phyloP scores from a whole-genome alignment of 768 basidiomycete species.

The Tricholoma terreum region DNA sequence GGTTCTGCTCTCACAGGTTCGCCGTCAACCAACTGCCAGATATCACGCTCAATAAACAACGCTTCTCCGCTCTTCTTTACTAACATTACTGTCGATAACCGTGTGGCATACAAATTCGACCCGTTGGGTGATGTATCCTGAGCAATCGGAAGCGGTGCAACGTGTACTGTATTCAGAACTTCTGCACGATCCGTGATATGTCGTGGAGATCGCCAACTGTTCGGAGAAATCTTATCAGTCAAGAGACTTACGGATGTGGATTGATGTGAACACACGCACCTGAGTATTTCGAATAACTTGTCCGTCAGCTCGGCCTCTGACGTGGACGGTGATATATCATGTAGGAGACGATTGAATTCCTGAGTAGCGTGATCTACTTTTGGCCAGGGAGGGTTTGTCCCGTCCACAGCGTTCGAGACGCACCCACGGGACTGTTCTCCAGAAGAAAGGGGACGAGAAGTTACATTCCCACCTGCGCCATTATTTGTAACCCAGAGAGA shows the following conservation, averaged over 20 bases:
- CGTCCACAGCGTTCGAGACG: conserved; percentile 76
- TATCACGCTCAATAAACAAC: conserved; percentile 69
- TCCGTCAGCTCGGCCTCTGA: conserved; percentile 54
- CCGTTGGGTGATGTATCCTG: conserved; percentile 22
- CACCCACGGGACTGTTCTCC: conserved; percentile 53
- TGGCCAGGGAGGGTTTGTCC: conserved; percentile 62
- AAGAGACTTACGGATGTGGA: conserved; percentile 19
- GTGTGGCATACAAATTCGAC: conserved; percentile 56
- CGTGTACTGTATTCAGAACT: conserved; percentile 61
- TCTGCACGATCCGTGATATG: conserved; percentile 48
- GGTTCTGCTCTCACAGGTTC: conserved; percentile 36
- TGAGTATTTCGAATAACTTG: conserved; percentile 61
- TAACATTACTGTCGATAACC: conserved; percentile 69
- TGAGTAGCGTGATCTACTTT: conserved; percentile 63
- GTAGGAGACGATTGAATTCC: conserved; percentile 44
- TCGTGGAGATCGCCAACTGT: conserved; percentile 46
- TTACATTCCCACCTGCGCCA: conserved; percentile 63
- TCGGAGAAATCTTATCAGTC: conserved; percentile 26
- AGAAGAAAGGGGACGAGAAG: conserved; percentile 47
- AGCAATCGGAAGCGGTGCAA: conserved; percentile 46
- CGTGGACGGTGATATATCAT: conserved; percentile 30
- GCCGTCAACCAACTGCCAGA: conserved; percentile 51
- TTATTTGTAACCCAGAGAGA: conserved; percentile 63
- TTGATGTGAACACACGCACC: conserved; percentile 50
- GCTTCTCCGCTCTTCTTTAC: conserved; percentile 58